Evolutionary conservation across 1,139 yeast genomes (phyloP).

Genomic region (Yamadazyma triangularis): DNA sequence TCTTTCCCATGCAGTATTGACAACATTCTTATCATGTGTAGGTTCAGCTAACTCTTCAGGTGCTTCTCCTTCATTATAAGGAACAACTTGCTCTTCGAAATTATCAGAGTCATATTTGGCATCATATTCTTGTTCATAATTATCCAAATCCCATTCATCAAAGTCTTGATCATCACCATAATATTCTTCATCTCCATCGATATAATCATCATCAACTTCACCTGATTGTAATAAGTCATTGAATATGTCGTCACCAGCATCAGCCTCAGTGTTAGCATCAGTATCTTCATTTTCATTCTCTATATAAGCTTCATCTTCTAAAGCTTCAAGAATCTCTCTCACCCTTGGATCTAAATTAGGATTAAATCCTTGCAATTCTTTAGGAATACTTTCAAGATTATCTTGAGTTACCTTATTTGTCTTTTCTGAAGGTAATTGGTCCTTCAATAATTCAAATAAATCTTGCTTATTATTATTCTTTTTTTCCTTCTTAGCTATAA

Average conservation of each 20-base stretch:
- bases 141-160: conserved; percentile 65
- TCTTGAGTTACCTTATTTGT: conserved; percentile 28
- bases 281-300: conserved; percentile 20
- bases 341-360: conserved; percentile 93
- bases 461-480: conserved; percentile 30
- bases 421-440: conserved; percentile 33
- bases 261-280: no score
- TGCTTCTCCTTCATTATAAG: conserved; percentile 38
- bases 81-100: conserved; percentile 27
- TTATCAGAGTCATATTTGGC: conserved; percentile 18
- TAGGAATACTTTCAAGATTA: conserved; percentile 76
- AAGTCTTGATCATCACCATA: conserved; percentile 41
- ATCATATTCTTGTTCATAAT: conserved; percentile 47
- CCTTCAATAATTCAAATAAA: conserved; percentile 32
- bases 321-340: conserved; percentile 86
- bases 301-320: conserved; percentile 91
- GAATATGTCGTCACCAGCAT: conserved; percentile 53
- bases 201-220: conserved; percentile 47
- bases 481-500: conserved; percentile 46
- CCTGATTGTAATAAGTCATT: conserved; percentile 52
- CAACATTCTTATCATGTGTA: no score
- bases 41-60: conserved; percentile 27
- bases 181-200: conserved; percentile 13
- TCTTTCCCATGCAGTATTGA: conserved; percentile 72
- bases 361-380: conserved; percentile 79